These are phyloP conservation scores for Austroboletus festivus DNA, from an alignment of 768 basidiomycete genomes.

Conservation along the genomic window DNA sequence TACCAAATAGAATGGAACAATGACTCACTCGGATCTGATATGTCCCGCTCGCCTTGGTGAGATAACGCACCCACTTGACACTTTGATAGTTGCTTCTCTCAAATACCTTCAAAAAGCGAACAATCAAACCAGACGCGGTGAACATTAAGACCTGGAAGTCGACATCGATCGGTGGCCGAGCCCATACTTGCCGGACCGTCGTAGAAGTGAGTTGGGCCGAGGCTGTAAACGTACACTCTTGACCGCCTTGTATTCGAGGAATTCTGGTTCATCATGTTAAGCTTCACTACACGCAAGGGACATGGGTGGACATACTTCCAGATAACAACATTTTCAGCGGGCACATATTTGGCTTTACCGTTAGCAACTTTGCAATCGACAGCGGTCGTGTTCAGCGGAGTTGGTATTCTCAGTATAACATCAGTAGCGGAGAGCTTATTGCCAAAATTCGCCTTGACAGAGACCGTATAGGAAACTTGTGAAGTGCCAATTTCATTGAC, in stretches of 20 bases:
- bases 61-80: slow-evolving; percentile 93
- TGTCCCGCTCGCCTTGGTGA: slow-evolving; percentile 88
- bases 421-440: slow-evolving; percentile 91
- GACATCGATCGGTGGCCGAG: slow-evolving; percentile 94
- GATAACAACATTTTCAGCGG: slow-evolving; percentile 91
- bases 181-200: slow-evolving; percentile 94
- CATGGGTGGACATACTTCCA: slow-evolving; percentile 79
- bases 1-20: neutral
- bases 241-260: slow-evolving; percentile 86
- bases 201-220: slow-evolving; percentile 83
- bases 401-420: slow-evolving; percentile 91
- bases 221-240: slow-evolving; percentile 83
- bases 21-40: slow-evolving; percentile 90
- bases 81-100: slow-evolving; percentile 94
- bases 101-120: slow-evolving; percentile 96
- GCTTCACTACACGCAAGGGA: neutral
- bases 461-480: slow-evolving; percentile 86
- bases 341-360: slow-evolving; percentile 97
- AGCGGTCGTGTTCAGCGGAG: slow-evolving; percentile 89
- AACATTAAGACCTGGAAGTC: slow-evolving; percentile 99
- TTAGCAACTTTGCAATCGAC: slow-evolving; percentile 89
- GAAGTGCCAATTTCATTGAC: slow-evolving; percentile 91
- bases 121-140: slow-evolving; percentile 92
- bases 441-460: slow-evolving; percentile 85
- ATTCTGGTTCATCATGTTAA: slow-evolving; percentile 52